Conservation (phyloP, 495 filamentous ascomycete genomes). For the Pyronema domesticum region DNA sequence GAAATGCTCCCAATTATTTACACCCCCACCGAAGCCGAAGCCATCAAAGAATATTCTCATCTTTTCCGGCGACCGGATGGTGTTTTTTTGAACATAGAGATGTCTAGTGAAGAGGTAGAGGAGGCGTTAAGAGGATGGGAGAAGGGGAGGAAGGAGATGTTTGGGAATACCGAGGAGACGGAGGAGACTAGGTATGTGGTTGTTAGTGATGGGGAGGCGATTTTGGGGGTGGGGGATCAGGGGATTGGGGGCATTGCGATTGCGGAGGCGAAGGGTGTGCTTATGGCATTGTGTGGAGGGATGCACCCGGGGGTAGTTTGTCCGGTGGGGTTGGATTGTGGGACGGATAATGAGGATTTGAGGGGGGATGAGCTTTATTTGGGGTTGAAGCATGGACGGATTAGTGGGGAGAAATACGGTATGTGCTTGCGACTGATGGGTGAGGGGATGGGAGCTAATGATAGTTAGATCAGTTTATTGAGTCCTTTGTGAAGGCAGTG, state of each 20-base stretch:
- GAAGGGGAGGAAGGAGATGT: conserved; percentile 3
- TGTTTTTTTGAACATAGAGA: conserved; percentile 34
- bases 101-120: conserved; percentile 15
- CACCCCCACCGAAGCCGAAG: conserved; percentile 82
- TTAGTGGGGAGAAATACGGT: conserved; percentile 54
- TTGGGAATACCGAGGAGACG: conserved; percentile 4
- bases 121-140: conserved; percentile 44
- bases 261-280: conserved; percentile 61
- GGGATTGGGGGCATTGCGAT: conserved; percentile 80
- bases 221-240: conserved; percentile 80
- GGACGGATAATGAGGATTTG: conserved; percentile 61
- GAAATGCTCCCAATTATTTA: conserved; percentile 86
- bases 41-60: conserved; percentile 68
- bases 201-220: conserved; percentile 29
- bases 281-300: conserved; percentile 71
- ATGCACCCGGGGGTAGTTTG: conserved; percentile 39
- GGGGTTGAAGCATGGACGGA: conserved; percentile 48
- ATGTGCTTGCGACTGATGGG: background rate
- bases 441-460: no score
- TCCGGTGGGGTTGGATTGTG: conserved; percentile 73
- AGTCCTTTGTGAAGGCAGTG: conserved; percentile 49
- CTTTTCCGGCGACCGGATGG: conserved; percentile 60
- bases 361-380: conserved; percentile 69
- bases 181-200: conserved; percentile 77
- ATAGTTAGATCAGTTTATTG: conserved; percentile 42